Conservation (phyloP, 768 basidiomycete genomes). For the Boletus rubescentipes region DNA sequence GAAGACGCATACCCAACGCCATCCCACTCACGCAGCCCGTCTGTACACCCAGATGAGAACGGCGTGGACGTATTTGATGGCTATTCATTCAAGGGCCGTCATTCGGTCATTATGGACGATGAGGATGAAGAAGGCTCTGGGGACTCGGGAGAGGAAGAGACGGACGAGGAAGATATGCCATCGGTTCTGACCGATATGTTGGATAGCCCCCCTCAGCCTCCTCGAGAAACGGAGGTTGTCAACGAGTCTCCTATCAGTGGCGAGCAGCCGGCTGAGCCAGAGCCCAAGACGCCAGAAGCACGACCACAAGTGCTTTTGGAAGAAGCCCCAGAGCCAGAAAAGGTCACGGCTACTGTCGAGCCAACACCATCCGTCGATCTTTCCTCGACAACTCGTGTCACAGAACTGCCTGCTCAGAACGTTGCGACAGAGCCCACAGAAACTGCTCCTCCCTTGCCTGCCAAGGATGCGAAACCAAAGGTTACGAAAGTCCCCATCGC, state of each 20-base stretch:
- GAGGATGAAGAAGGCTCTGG: constrained; percentile 50
- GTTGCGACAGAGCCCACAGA: constrained; percentile 17
- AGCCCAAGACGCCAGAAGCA: constrained; percentile 79
- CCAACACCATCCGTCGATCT: constrained; percentile 14
- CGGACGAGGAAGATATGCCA: constrained; percentile 39
- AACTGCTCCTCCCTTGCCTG: constrained; percentile 28
- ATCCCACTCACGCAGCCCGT: constrained; percentile 76
- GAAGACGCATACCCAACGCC: constrained; percentile 79
- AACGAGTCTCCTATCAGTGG: constrained; percentile 36
- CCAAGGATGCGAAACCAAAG: constrained; percentile 35
- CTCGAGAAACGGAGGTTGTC: constrained; percentile 31
- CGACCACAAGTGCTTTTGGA: constrained; percentile 39
- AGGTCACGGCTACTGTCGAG: constrained; percentile 11
- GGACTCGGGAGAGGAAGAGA: constrained; percentile 34
- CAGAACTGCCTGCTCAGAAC: constrained; percentile 9
- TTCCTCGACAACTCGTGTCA: constrained; percentile 11
- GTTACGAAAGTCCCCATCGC: constrained; percentile 12
- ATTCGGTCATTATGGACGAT: constrained; percentile 76
- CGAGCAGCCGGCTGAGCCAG: constrained; percentile 45
- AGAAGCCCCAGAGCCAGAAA: constrained; percentile 21
- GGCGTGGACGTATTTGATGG: constrained; percentile 84
- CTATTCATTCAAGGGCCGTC: constrained; percentile 88
- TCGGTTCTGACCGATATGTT: constrained; percentile 19
- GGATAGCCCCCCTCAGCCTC: constrained; percentile 23
- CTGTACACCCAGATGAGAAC: constrained; percentile 51